Percentiles rank a stretch among this genome's conserved stretches.
Evolutionary conservation across 805 yeast genomes (phyloP).

Genomic region (Saturnispora serradocipensis): DNA sequence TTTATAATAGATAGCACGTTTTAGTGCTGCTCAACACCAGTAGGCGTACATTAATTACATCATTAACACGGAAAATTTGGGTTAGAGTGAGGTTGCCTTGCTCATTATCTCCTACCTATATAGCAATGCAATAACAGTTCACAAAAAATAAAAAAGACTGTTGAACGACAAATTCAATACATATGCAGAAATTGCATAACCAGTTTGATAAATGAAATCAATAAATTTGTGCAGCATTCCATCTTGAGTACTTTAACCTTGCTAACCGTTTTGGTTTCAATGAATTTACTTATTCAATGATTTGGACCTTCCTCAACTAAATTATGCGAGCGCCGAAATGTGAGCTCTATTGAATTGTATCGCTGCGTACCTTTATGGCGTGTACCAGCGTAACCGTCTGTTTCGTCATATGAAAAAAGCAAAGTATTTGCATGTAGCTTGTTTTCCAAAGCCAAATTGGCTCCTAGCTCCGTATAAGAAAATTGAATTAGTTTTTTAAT

Average conservation of each 20-base stretch:
- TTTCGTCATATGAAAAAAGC: neutral
- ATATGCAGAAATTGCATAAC: no score
- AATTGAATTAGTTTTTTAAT: neutral
- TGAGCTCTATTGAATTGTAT: neutral
- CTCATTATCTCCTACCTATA: neutral
- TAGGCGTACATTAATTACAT: neutral
- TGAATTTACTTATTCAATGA: no score
- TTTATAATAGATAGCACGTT: neutral
- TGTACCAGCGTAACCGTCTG: constrained; percentile 1
- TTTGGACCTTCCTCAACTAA: no score
- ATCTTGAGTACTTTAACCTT: no score
- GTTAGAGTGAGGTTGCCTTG: neutral
- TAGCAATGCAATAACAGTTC: neutral
- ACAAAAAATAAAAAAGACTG: no score
- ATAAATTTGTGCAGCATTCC: no score
- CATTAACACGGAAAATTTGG: neutral
- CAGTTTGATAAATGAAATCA: no score
- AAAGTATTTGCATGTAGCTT: neutral
- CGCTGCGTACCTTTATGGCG: neutral
- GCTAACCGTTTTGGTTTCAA: no score
- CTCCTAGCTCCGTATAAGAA: neutral
- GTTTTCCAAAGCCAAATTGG: neutral
- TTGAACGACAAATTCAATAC: no score
- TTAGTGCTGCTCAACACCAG: neutral
- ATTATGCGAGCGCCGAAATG: neutral